Evolutionary conservation across 1,284 basidiomycete species (phyloP).

Genomic region (Hymenochaete sp.): DNA sequence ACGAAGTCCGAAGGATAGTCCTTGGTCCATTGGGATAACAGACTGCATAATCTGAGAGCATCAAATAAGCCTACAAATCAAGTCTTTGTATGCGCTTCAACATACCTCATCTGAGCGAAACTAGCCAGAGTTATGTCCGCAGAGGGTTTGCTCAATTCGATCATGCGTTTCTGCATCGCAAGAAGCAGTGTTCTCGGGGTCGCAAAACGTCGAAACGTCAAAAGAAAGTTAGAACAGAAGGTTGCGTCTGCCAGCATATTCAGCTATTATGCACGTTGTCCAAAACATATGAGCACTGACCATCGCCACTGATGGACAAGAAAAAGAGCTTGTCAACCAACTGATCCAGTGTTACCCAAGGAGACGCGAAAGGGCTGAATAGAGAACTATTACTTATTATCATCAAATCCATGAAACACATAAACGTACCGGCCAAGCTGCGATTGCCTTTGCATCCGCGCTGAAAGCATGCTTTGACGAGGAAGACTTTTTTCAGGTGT

Average conservation of each 20-base stretch:
- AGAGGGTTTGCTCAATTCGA: slow-evolving; percentile 51
- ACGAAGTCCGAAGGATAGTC: slow-evolving; percentile 70
- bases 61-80: background rate
- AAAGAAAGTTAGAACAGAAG: slow-evolving; percentile 67
- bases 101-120: slow-evolving; percentile 74
- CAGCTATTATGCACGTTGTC: slow-evolving; percentile 10
- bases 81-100: background rate
- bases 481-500: too few species aligned
- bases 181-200: slow-evolving; percentile 66
- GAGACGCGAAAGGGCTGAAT: too few species aligned
- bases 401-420: too few species aligned
- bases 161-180: slow-evolving; percentile 77
- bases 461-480: too few species aligned
- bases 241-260: slow-evolving; percentile 44
- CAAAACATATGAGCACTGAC: slow-evolving; percentile 31
- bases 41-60: slow-evolving; percentile 54
- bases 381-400: too few species aligned
- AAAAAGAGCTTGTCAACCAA: slow-evolving; percentile 71
- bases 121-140: slow-evolving; percentile 75
- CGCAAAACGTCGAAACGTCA: slow-evolving; percentile 72
- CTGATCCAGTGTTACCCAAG: slow-evolving; percentile 67
- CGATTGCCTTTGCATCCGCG: too few species aligned
- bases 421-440: too few species aligned
- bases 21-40: slow-evolving; percentile 66
- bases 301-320: slow-evolving; percentile 67